Percentiles rank a stretch among this genome's conserved stretches.
Evolutionary conservation across 2,329 filamentous ascomycete genomes (phyloP).

Genomic region (Hypomyces rosellus): DNA sequence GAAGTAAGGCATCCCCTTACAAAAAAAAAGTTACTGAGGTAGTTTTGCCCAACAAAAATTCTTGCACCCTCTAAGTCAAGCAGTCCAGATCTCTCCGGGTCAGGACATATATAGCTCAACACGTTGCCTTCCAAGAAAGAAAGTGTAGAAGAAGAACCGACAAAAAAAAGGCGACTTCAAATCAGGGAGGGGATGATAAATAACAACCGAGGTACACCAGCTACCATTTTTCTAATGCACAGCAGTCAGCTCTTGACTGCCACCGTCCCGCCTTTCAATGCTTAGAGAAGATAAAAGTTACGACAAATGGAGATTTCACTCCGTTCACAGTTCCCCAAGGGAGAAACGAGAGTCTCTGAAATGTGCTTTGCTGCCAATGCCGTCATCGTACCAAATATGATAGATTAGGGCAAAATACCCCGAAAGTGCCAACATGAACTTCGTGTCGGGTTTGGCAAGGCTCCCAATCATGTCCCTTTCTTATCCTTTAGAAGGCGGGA

Average conservation of each 20-base stretch:
- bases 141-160: neutral
- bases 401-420: slow-evolving; percentile 4
- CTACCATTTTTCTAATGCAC: slow-evolving; percentile 8
- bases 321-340: neutral
- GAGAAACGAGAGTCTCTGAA: slow-evolving; percentile 2
- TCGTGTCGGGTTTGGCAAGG: neutral
- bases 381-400: slow-evolving; percentile 4
- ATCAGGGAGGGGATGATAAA: neutral
- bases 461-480: neutral
- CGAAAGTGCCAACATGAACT: neutral
- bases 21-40: neutral
- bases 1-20: neutral
- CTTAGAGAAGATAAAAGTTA: slow-evolving; percentile 8
- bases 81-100: neutral
- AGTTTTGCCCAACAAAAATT: neutral
- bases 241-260: slow-evolving; percentile 6
- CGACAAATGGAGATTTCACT: neutral
- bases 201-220: slow-evolving; percentile 4
- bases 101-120: neutral
- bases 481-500: slow-evolving; percentile 7
- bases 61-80: neutral
- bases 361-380: slow-evolving; percentile 8
- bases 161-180: neutral
- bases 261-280: slow-evolving; percentile 10
- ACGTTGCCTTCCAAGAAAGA: neutral